Conservation (phyloP, 148 eudicot genomes). For the Rhododendron ferrugineum region DNA sequence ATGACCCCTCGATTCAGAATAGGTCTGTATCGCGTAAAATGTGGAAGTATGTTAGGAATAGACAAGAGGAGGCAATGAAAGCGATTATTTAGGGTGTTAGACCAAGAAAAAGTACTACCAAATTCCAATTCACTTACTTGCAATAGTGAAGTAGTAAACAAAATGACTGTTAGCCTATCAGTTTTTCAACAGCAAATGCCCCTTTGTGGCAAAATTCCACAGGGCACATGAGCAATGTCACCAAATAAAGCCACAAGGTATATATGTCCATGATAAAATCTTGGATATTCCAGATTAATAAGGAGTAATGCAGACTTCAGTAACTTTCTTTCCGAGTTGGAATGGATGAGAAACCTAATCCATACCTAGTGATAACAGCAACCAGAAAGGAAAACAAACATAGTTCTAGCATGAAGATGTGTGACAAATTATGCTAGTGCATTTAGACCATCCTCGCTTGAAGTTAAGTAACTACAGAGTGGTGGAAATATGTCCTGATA, state of each 20-base stretch:
- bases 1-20: conserved; percentile 83
- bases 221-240: background rate
- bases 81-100: background rate
- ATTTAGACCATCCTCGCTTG: background rate
- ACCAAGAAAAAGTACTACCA: background rate
- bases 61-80: background rate
- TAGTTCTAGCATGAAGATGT: background rate
- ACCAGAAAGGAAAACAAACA: background rate
- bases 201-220: background rate
- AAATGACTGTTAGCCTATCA: background rate
- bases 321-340: background rate
- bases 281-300: background rate
- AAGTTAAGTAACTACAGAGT: background rate
- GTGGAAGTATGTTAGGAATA: background rate
- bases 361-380: background rate
- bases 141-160: background rate
- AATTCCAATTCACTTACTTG: background rate
- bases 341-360: background rate
- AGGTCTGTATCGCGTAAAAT: conserved; percentile 54
- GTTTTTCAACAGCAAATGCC: background rate
- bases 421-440: background rate
- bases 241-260: background rate
- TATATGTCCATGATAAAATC: background rate
- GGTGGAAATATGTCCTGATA: background rate
- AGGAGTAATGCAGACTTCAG: background rate